Evolutionary conservation across 2,329 filamentous ascomycete species (phyloP).

Genomic region (Torrubiella hemipterigena): DNA sequence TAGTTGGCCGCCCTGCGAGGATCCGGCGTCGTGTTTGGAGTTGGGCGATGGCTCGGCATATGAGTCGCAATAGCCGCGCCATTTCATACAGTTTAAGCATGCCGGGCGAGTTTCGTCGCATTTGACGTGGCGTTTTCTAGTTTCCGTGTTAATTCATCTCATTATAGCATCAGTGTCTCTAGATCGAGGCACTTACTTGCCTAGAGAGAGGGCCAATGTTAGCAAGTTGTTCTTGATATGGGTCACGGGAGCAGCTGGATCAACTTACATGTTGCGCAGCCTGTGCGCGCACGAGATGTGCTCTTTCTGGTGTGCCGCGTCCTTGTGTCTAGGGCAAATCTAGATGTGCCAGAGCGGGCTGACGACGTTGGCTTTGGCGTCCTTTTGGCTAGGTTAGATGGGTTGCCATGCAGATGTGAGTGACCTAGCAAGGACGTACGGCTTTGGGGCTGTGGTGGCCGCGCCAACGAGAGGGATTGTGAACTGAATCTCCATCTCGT

Average conservation of each 20-base stretch:
- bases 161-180: not conserved
- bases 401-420: too few relatives aligned
- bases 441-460: constrained; percentile 3
- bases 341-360: constrained; percentile 18
- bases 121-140: constrained; percentile 28
- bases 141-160: not conserved
- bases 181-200: constrained; percentile 8
- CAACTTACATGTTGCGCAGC: constrained; percentile 24
- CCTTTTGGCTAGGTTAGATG: too few relatives aligned
- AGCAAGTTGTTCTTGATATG: not conserved
- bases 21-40: constrained; percentile 5
- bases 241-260: not conserved
- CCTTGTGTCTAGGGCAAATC: constrained; percentile 24
- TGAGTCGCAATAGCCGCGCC: constrained; percentile 25
- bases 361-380: too few relatives aligned
- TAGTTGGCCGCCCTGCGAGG: constrained; percentile 13
- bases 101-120: constrained; percentile 28
- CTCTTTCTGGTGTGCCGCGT: constrained; percentile 24
- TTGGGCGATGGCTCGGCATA: constrained; percentile 14
- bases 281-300: constrained; percentile 24
- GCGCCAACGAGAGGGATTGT: constrained; percentile 7
- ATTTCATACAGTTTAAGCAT: constrained; percentile 28
- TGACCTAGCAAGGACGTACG: constrained; percentile 6
- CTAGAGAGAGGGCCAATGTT: constrained; percentile 3
- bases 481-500: constrained; percentile 26